Conservation (phyloP, 331 rosid species). For the Malus hybrid region DNA sequence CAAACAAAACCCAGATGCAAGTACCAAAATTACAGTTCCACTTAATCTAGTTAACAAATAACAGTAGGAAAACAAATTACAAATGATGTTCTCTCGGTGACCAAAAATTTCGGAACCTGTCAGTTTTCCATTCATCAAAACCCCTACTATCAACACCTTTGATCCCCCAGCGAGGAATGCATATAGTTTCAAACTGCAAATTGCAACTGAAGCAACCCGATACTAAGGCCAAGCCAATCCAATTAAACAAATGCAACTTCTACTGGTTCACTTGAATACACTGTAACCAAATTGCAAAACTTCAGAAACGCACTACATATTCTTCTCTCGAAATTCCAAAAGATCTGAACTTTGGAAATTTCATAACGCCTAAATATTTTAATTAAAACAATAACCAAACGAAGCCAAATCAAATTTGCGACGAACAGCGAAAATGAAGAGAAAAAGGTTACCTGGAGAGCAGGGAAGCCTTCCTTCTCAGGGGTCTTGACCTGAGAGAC, state of each 20-base stretch:
- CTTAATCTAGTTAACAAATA: not conserved
- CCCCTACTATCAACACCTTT: not conserved
- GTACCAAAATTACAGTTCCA: not conserved
- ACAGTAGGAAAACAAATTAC: not conserved
- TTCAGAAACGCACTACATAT: not conserved
- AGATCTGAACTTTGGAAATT: not conserved
- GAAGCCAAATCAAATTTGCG: not conserved
- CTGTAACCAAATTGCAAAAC: not conserved
- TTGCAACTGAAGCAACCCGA: not conserved
- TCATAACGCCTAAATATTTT: not conserved
- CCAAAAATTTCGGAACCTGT: not conserved
- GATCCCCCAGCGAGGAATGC: not conserved
- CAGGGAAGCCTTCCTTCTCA: conserved; percentile 58
- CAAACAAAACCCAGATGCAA: not conserved
- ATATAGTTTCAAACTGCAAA: not conserved
- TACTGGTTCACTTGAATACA: not conserved
- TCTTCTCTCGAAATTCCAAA: not conserved
- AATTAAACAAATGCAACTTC: not conserved
- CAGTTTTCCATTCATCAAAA: not conserved
- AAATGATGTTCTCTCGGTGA: not conserved
- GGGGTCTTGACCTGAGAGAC: conserved; percentile 88
- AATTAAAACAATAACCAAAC: too few relatives aligned
- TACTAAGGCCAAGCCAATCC: not conserved
- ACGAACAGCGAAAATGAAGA: not conserved
- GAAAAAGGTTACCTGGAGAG: conserved; percentile 58